Evolutionary conservation across 2,329 filamentous ascomycete species (phyloP), one percentile per base, ranked within the genome.

Genomic region (Balansia obtecta): DNA sequence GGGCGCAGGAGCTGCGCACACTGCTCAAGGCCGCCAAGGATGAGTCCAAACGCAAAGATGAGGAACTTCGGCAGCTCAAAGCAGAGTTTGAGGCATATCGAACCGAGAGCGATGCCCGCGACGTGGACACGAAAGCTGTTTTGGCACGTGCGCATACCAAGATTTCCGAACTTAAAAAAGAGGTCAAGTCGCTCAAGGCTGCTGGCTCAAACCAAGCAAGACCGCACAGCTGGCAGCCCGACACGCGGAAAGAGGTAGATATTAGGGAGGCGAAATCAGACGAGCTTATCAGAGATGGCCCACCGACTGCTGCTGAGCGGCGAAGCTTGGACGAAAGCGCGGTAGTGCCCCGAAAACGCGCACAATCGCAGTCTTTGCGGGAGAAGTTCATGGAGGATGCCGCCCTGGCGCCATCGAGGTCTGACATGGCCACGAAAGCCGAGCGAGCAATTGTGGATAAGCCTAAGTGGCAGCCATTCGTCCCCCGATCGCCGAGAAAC

Each of bases 111-210:
- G 75, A 80, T 53, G 62, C 69, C 6, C 72, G 73, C 38, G 73
- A 77, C n/a, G 65, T 68, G 9, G 78, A 83, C 52, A 76, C 75
- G 4, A 72, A 75, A 56, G 69, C 73, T 15, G 75, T 81, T 2
- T 56, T 82, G 43, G 70, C 75, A 49, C 73, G 73, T 54, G 77
- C 79, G 50, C 77, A 81, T 52, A 68, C 71, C 39, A 78, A 78
- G 61, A 79, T 82, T 52, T 65, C 71, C 9, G 70, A 75, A 42
- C 69, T 83, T 8, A 77, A 76, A 61, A 75, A 72, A 55, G 73
- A 78, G 55, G 61, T 80, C 39, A 69, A 68, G 52, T 63, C 63
- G 1, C 62, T 80, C 2, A 75, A 74, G 57, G 58, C 58, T 7
- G 32, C 39, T 3, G 51, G 52, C 5, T 41, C 55, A 13, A 56